Base-by-base conservation (phyloP, 2,329 filamentous ascomycete species). In the Scleromitrula shiraiana region DNA sequence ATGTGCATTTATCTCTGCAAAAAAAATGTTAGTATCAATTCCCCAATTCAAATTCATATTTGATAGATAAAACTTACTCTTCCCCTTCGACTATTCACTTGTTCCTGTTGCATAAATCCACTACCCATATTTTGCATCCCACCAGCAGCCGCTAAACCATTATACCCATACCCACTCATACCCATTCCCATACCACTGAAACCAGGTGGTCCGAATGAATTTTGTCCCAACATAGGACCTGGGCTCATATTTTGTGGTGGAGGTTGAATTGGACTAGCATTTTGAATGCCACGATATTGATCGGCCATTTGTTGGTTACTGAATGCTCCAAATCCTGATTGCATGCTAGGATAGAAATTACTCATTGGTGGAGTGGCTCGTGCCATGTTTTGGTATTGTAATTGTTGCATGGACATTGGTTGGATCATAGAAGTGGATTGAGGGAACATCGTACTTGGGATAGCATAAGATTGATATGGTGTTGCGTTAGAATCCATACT, bases 351-450 rank as follows among this genome's bases (percentile, higher is more conserved):
- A 59, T 74, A 82, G 63, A 71, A 80, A 61, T 74, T 78, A 60
- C 70, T 74, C 67, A 80, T 73, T 8, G 73, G 73, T 10, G 76
- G 74, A 7, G 57, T 52, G 14, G 69, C 72, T 15, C 78, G 71
- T 39, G 70, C 69, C 63, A 82, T 70, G 67, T 81, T 71, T 58
- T 62, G 70, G 60, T 80, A 78, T 61, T 80, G 77, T 55, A 80
- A 61, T 35, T 61, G 76, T 59, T 77, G 73, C 51, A 80, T 62
- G 55, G 68, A 71, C 54, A 72, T 71, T 37, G 74, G 69, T 23
- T 66, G 61, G 53, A 78, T 70, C 32, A 72, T 67, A 23, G 68
- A 67, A 54, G 67, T 70, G 23, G 67, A 37, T 38, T 23, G 60
- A 5, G 67, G 63, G 63, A 73, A 82, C 68, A 80, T 73, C 37